Base-by-base conservation (phyloP, 352 stramenopile species). In the Phytophthora kernoviae region DNA sequence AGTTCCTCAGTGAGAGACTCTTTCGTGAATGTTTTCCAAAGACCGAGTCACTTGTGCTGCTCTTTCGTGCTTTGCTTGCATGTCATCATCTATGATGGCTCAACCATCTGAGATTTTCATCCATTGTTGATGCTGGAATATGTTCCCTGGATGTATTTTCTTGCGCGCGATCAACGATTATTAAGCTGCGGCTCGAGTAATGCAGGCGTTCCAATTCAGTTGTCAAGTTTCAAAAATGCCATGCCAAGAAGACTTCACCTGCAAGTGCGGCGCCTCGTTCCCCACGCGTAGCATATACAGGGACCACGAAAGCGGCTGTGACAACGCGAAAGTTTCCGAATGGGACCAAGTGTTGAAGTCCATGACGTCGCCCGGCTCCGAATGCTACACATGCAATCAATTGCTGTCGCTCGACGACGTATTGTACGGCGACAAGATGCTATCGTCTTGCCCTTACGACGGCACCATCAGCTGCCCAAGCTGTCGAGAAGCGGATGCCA, bases 291-390 rank as follows among this genome's bases (percentile, higher is more conserved):
- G 18, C 18, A 20, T 17, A 5, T 33, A 33, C 41, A 47, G 17
- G 8, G 5, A 17, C 17, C 41, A 47, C 20, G 41, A 47, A 47
- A 32, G 41, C 20, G n/a, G 21, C 21, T 33, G 10, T 15, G 41
- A 47, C 10, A 5, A 47, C 41, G 41, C 41, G 18, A 47, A 47
- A 32, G 41, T 47, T 4, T 30, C 15, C 37, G n/a, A 43, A 11
- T 43, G 37, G 17, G 41, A 47, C 12, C 20, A 32, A 15, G 27
- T 11, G 6, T 11, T 47, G 41, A 12, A 32, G 41, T 32, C n/a
- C 10, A 17, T 47, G 18, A 47, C 41, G 7, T 32, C 20, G 4
- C 18, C 18, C 41, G 41, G 41, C 7, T 32, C 2, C 20, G 41
- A 33, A 20, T 47, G 41, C 21, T 47, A 43, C 37, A 43, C 18